Base-by-base conservation (phyloP, 371 early-diverging fungal species). In the Apophysomyces variabilis region DNA sequence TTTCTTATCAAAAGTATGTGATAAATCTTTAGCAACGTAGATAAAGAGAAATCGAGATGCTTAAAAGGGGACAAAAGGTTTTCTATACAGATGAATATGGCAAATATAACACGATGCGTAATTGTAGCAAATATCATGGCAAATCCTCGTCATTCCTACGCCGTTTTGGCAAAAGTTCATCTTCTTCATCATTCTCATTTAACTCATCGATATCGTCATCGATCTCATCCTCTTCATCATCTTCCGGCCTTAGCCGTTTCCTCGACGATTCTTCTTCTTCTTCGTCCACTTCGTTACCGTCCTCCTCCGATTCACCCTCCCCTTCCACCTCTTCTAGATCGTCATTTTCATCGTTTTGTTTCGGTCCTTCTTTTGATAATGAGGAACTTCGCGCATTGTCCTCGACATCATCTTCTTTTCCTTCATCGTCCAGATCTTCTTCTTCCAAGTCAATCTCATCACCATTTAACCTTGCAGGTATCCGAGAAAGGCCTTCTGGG, bases 401-500 rank as follows among this genome's bases (percentile, higher is more conserved):
- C 45, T 70, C 66, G 1, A 12, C 47, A 11, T 58, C 63, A 11
- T 26, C 45, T 13, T 62, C 47, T 18, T 62, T 50, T 16, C 60
- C 41, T 5, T 64, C 58, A 35, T 37, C 21, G 9, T 50, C 54
- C 16, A 50, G 16, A 1, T 50, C 54, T 21, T 50, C 54, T 18
- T 47, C 47, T 21, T 50, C 54, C 21, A 50, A 21, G 21, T 50
- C 21, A 9, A 18, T 21, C 7, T 50, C 54, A 26, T 50, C 54
- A 8, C 21, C 54, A 32, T 50, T 21, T 50, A 50, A 50, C 9
- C 54, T 8, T 50, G 54, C 21, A 9, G 21, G 54, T 21, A 18
- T 50, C 21, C 54, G 54, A 7, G 54, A 50, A 1, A 50, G 54
- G 16, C 21, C 21, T 21, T 50, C 54, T 21, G 54, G 21, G 21